Evolutionary conservation across 257 asterid species (phyloP).

Genomic region (Solanum pennellii): DNA sequence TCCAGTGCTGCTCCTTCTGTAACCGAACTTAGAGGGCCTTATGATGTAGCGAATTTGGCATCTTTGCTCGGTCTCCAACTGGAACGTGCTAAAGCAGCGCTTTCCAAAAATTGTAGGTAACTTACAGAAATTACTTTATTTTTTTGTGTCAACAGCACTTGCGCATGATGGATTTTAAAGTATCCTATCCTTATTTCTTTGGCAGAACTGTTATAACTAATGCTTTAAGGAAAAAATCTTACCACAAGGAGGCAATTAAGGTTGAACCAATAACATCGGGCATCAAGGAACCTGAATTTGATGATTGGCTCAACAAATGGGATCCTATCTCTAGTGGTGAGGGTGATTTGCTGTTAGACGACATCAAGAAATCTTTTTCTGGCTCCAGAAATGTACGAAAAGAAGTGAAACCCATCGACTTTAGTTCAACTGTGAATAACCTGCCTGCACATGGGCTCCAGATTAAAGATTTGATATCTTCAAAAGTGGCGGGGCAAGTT

Average conservation of each 20-base stretch:
- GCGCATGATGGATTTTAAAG: background rate
- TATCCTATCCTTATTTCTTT: background rate
- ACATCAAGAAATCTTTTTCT: conserved; percentile 64
- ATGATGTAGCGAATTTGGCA: conserved; percentile 70
- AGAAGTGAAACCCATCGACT: conserved; percentile 36
- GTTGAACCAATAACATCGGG: conserved; percentile 55
- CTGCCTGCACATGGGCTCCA: conserved; percentile 61
- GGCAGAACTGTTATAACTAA: conserved; percentile 61
- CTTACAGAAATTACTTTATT: background rate
- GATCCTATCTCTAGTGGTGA: conserved; percentile 95
- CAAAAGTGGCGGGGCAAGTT: conserved; percentile 4
- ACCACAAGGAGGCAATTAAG: conserved; percentile 61
- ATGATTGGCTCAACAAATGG: conserved; percentile 79
- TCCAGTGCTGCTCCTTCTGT: conserved; percentile 71
- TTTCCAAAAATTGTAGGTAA: conserved; percentile 85
- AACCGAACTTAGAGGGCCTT: conserved; percentile 79
- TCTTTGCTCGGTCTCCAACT: conserved; percentile 54
- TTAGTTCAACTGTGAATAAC: conserved; percentile 42
- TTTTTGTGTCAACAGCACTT: background rate
- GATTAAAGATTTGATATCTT: conserved; percentile 35
- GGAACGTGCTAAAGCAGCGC: conserved; percentile 75
- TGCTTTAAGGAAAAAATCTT: conserved; percentile 61
- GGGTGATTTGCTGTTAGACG: conserved; percentile 78
- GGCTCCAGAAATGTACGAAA: conserved; percentile 20
- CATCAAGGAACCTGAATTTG: conserved; percentile 20